phyloP scores from a whole-genome alignment of 202 grass and related monocot genomes.

The Hordeum pubiflorum region DNA sequence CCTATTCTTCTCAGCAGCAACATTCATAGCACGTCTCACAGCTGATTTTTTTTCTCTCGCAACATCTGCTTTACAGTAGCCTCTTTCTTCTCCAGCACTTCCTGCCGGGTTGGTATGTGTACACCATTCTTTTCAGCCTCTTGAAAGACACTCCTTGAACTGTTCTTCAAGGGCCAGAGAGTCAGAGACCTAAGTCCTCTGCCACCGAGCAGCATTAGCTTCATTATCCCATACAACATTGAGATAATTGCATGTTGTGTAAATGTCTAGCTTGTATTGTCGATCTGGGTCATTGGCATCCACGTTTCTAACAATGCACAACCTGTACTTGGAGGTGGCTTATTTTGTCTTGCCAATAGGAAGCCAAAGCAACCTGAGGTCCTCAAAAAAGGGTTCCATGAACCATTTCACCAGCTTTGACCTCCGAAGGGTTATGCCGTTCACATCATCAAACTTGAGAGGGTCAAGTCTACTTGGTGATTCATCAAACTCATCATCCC shows the following conservation, averaged over 20 bases:
- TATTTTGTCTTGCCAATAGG: slow-evolving; percentile 71
- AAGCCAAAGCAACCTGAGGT: slow-evolving; percentile 73
- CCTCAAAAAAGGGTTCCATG: slow-evolving; percentile 98
- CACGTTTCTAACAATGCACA: slow-evolving; percentile 78
- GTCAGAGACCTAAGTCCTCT: slow-evolving; percentile 87
- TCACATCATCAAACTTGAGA: slow-evolving; percentile 76
- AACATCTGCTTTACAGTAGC: slow-evolving; percentile 72
- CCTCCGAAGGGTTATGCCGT: slow-evolving; percentile 68
- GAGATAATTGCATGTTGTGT: slow-evolving; percentile 70
- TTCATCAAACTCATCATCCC: slow-evolving; percentile 81
- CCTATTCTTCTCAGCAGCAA: slow-evolving; percentile 93
- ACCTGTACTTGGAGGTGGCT: slow-evolving; percentile 59
- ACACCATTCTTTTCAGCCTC: slow-evolving; percentile 54
- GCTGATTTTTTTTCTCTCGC: slow-evolving; percentile 62
- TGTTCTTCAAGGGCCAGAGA: slow-evolving; percentile 51
- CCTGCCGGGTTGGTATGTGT: slow-evolving; percentile 68
- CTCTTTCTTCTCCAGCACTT: slow-evolving; percentile 86
- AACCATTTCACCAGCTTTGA: slow-evolving; percentile 93
- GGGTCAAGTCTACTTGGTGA: slow-evolving; percentile 53
- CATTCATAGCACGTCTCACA: slow-evolving; percentile 61
- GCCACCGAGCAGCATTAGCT: slow-evolving; percentile 62
- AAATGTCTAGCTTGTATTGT: slow-evolving; percentile 70
- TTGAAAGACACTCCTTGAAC: slow-evolving; percentile 82
- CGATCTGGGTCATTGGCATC: slow-evolving; percentile 68
- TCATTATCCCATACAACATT: slow-evolving; percentile 74